Evolutionary conservation across 208 protist species (phyloP).

Genomic region (Crithidia expoeki): DNA sequence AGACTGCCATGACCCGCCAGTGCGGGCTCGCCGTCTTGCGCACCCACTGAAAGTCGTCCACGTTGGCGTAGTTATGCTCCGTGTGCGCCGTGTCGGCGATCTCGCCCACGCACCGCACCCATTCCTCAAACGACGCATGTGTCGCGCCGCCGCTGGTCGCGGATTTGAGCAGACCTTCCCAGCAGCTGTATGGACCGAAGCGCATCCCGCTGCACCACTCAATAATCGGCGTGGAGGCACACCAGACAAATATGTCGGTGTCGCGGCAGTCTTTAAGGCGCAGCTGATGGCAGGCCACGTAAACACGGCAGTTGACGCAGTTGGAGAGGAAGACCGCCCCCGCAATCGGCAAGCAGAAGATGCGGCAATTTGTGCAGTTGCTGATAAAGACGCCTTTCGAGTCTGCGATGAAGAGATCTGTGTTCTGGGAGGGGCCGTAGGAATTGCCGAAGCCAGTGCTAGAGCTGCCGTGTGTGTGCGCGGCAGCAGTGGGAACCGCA

Average conservation of each 20-base stretch:
- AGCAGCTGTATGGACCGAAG: conserved; percentile 83
- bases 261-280: conserved; percentile 76
- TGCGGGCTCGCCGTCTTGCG: conserved; percentile 79
- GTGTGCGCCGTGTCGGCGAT: conserved; percentile 39
- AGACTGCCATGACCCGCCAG: conserved; percentile 63
- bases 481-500: background rate
- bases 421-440: conserved; percentile 41
- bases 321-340: conserved; percentile 82
- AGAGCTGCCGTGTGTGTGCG: background rate
- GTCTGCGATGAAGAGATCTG: conserved; percentile 46
- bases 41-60: conserved; percentile 92
- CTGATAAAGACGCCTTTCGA: conserved; percentile 66
- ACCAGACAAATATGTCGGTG: conserved; percentile 83
- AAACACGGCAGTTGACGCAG: conserved; percentile 68
- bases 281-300: conserved; percentile 87
- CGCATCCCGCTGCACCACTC: conserved; percentile 69
- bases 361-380: conserved; percentile 49
- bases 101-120: conserved; percentile 67
- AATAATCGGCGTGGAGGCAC: conserved; percentile 83
- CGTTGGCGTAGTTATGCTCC: conserved; percentile 47
- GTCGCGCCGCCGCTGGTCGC: conserved; percentile 17
- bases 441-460: conserved; percentile 30
- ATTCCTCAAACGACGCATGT: conserved; percentile 57
- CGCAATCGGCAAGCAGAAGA: conserved; percentile 69
- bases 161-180: conserved; percentile 65